Conservation (phyloP, 2,329 filamentous ascomycete species). For the Monilinia aucupariae region DNA sequence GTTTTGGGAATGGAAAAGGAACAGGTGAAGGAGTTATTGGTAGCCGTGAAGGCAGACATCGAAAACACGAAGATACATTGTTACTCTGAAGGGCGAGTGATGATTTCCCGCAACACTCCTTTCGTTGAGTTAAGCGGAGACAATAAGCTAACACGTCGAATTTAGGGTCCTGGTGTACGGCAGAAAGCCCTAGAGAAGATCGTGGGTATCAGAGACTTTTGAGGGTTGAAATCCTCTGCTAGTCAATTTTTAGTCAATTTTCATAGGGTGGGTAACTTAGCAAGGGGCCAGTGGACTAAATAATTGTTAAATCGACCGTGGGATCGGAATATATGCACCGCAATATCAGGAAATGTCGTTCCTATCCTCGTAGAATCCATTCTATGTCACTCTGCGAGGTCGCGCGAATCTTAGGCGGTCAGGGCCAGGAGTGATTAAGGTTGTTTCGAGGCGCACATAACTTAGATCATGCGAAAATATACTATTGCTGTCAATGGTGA, state of each 20-base stretch:
- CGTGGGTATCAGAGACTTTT: not conserved
- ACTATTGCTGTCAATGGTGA: not conserved
- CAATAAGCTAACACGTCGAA: not conserved
- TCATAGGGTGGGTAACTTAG: too few species aligned
- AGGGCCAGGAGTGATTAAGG: not conserved
- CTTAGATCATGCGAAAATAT: not conserved
- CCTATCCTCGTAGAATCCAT: not conserved
- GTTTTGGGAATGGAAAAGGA: slow-evolving; percentile 28
- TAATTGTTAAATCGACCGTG: not conserved
- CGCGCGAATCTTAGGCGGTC: not conserved
- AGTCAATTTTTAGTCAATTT: not conserved
- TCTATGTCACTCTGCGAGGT: not conserved
- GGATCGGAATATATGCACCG: not conserved
- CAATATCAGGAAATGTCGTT: not conserved
- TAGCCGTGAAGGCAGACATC: slow-evolving; percentile 19
- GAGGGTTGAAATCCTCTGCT: not conserved
- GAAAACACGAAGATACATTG: slow-evolving; percentile 18
- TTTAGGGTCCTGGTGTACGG: slow-evolving; percentile 9
- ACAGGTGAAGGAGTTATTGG: slow-evolving; percentile 29
- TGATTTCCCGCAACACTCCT: not conserved
- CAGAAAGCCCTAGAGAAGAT: not conserved
- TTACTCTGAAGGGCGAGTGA: slow-evolving; percentile 13
- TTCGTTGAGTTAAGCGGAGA: not conserved
- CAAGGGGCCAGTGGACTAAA: not conserved
- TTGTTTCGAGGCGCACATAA: not conserved